phyloP scores from a whole-genome alignment of 2,329 filamentous ascomycete genomes.

The Rosellinia necatrix region DNA sequence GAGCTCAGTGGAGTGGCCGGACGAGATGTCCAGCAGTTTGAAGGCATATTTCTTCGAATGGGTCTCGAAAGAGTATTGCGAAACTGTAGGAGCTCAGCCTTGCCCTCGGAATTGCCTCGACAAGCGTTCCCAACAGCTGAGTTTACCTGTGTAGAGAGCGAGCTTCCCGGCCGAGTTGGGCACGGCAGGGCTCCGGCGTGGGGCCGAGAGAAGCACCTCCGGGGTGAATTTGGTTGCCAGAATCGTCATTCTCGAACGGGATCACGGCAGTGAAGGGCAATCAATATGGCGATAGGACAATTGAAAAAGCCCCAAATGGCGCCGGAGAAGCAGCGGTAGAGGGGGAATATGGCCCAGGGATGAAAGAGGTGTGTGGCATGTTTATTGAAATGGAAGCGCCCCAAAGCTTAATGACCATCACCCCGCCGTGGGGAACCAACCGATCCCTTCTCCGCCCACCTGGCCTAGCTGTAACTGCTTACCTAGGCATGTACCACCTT shows the following conservation, averaged over 20 bases:
- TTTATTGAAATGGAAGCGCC: not conserved
- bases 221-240: conserved; percentile 74
- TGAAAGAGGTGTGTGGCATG: no score
- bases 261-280: not conserved
- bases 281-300: not conserved
- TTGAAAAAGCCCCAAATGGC: not conserved
- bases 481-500: no score
- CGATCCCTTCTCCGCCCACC: not conserved
- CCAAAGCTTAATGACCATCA: conserved; percentile 9
- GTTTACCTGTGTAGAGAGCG: conserved; percentile 65
- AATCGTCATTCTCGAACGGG: conserved; percentile 64
- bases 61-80: conserved; percentile 78
- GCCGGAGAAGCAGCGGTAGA: not conserved
- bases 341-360: no score
- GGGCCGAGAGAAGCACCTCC: conserved; percentile 75
- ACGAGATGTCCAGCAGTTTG: conserved; percentile 70
- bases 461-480: no score
- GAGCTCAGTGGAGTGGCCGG: conserved; percentile 67
- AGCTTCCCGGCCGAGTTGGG: conserved; percentile 71
- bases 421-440: conserved; percentile 14
- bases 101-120: conserved; percentile 28
- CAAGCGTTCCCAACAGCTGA: no score
- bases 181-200: conserved; percentile 69
- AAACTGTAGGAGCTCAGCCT: conserved; percentile 52
- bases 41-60: conserved; percentile 73